Conservation (phyloP, 2,329 filamentous ascomycete genomes). For the Ophiostoma sp. region DNA sequence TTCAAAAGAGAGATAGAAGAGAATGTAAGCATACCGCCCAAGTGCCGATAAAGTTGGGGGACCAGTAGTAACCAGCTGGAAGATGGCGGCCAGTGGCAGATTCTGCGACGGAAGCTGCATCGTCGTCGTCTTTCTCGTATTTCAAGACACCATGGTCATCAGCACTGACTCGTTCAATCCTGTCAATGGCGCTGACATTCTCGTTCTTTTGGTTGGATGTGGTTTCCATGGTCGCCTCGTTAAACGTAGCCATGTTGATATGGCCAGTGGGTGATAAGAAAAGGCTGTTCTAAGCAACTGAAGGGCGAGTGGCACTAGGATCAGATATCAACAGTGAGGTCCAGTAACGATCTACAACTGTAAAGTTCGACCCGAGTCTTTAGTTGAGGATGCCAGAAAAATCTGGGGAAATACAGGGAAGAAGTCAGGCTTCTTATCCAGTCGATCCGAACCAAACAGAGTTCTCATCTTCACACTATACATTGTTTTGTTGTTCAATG, state of each 20-base stretch:
- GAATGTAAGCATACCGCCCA: background rate
- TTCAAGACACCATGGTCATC: background rate
- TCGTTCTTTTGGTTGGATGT: background rate
- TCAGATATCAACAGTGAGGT: background rate
- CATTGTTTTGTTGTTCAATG: too few species aligned
- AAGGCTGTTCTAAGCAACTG: too few species aligned
- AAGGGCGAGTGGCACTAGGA: too few species aligned
- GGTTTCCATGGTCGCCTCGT: background rate
- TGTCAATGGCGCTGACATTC: background rate
- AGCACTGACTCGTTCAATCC: background rate
- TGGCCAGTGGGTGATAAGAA: too few species aligned
- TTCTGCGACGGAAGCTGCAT: background rate
- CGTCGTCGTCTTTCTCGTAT: background rate
- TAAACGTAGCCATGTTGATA: background rate
- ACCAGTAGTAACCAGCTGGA: background rate
- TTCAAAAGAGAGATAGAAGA: background rate
- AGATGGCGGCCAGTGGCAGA: background rate
- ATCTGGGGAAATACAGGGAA: background rate
- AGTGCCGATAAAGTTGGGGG: background rate
- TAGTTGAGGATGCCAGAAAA: background rate
- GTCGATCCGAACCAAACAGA: too few species aligned
- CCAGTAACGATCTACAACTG: background rate
- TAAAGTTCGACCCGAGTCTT: background rate
- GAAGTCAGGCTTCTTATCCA: background rate
- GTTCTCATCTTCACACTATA: too few species aligned